Conservation (phyloP, 2,329 filamentous ascomycete genomes). For the Phialemoniopsis sp. region DNA sequence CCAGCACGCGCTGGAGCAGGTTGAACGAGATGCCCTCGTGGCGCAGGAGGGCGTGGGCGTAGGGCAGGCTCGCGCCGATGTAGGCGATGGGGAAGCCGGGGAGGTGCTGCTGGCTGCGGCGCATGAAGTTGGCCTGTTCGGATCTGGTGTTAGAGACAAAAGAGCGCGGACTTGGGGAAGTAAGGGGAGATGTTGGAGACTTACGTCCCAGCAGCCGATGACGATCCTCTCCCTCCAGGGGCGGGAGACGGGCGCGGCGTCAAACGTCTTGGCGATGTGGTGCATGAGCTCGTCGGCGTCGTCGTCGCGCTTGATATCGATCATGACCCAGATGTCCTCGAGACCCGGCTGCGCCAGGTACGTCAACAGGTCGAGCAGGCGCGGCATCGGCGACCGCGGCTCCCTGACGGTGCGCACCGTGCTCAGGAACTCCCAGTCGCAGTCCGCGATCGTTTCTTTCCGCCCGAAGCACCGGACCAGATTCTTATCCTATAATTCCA, state of each 20-base stretch:
- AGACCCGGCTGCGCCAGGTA: constrained; percentile 63
- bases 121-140: constrained; percentile 61
- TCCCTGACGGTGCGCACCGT: constrained; percentile 62
- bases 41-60: constrained; percentile 66
- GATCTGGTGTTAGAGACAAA: not conserved
- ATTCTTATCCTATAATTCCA: constrained; percentile 56
- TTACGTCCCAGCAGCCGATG: constrained; percentile 77
- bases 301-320: constrained; percentile 87
- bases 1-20: constrained; percentile 64
- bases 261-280: constrained; percentile 61
- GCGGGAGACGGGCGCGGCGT: constrained; percentile 38
- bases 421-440: constrained; percentile 70
- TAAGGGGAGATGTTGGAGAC: constrained; percentile 7
- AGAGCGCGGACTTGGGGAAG: not conserved
- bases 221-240: constrained; percentile 73
- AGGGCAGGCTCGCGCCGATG: constrained; percentile 62
- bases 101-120: constrained; percentile 56
- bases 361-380: constrained; percentile 68
- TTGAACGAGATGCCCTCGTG: constrained; percentile 72
- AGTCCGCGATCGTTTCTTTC: constrained; percentile 68
- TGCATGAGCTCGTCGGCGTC: constrained; percentile 66
- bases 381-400: constrained; percentile 62
- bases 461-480: constrained; percentile 79
- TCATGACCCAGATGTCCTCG: constrained; percentile 71
- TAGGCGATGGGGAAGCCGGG: constrained; percentile 61